Evolutionary conservation across 2,329 filamentous ascomycete genomes (phyloP).

Genomic region (Hypoxylon sp.): DNA sequence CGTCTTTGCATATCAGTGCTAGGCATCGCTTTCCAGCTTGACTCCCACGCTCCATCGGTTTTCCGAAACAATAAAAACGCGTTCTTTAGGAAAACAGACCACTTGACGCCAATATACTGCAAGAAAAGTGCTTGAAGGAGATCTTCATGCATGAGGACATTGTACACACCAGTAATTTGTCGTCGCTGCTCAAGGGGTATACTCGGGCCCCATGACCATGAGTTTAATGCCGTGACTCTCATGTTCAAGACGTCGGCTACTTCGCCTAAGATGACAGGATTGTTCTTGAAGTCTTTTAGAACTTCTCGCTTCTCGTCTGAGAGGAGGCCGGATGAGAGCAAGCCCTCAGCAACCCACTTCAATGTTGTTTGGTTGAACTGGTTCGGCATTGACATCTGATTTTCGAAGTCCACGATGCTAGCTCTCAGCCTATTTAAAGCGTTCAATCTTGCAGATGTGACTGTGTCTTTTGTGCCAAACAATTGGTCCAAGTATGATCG

Average conservation of each 20-base stretch:
- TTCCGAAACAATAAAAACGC: slow-evolving; percentile 55
- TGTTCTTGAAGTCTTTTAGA: slow-evolving; percentile 61
- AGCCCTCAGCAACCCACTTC: slow-evolving; percentile 59
- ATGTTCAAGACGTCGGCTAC: slow-evolving; percentile 69
- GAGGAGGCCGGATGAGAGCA: slow-evolving; percentile 62
- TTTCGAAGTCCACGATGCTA: slow-evolving; percentile 55
- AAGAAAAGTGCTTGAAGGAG: slow-evolving; percentile 67
- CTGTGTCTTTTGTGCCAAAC: slow-evolving; percentile 55
- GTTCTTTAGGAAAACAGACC: slow-evolving; percentile 62
- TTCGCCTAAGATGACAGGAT: slow-evolving; percentile 61
- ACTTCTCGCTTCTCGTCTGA: slow-evolving; percentile 60
- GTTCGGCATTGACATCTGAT: slow-evolving; percentile 49
- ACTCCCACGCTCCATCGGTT: slow-evolving; percentile 57
- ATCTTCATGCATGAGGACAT: slow-evolving; percentile 68
- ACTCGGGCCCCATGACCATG: slow-evolving; percentile 64
- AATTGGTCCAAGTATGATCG: slow-evolving; percentile 59
- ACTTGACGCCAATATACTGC: slow-evolving; percentile 64
- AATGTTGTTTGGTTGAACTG: slow-evolving; percentile 58
- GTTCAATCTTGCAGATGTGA: slow-evolving; percentile 48
- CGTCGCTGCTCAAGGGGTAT: slow-evolving; percentile 62
- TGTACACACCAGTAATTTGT: slow-evolving; percentile 65
- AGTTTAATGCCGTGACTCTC: slow-evolving; percentile 61
- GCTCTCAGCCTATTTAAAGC: slow-evolving; percentile 48
- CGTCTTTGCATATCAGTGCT: slow-evolving; percentile 51
- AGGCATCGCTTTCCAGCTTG: slow-evolving; percentile 52